Base-by-base conservation (phyloP, 1,284 basidiomycete genomes). In the Moniliella sp. region DNA sequence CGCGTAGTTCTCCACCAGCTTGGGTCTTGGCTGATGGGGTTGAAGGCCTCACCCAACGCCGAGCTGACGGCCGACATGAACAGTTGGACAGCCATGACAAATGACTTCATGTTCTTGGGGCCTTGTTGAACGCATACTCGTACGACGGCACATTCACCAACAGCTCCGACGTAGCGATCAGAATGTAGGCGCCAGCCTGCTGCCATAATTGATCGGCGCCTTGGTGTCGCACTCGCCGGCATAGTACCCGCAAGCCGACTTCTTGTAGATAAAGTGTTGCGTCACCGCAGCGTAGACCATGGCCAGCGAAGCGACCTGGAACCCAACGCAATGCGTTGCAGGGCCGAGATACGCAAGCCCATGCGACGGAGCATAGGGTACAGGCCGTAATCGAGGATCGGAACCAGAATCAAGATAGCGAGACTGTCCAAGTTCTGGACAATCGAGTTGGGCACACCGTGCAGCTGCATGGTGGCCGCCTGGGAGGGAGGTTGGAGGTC, bases 111-210 rank as follows among this genome's bases (percentile, higher is more conserved):
- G 37, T 53, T 57, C 36, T 48, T 56, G 33, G 62, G 5, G 63
- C 62, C 44, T 61, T 82, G 37, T 76, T 79, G 65, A 78, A 82
- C n/a, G 79, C 81, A 57, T 82, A 82, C 61, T 86, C 81, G 43
- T 66, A 51, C 32, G 62, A 62, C 12, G 79, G 82, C 61, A 86
- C 79, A 5, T 75, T 78, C 1, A 79, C 78, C 33, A 86, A 69
- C 52, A 86, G 80, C 64, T 67, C 67, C 12, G 62, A 65, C 30
- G 65, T 33, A 25, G 64, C 67, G 13, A 66, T 63, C n/a, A 67
- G 44, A 14, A 58, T 43, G 54, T 64, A 64, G 7, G 64, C 48
- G 4, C 65, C 65, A n/a, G 63, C 48, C 46, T 65, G 64, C 33
- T 54, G 51, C 61, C 62, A 63, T 23, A 67, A 19, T 50, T 58